phyloP scores from a whole-genome alignment of 495 filamentous ascomycete species.

The Mycothermus thermophilus region DNA sequence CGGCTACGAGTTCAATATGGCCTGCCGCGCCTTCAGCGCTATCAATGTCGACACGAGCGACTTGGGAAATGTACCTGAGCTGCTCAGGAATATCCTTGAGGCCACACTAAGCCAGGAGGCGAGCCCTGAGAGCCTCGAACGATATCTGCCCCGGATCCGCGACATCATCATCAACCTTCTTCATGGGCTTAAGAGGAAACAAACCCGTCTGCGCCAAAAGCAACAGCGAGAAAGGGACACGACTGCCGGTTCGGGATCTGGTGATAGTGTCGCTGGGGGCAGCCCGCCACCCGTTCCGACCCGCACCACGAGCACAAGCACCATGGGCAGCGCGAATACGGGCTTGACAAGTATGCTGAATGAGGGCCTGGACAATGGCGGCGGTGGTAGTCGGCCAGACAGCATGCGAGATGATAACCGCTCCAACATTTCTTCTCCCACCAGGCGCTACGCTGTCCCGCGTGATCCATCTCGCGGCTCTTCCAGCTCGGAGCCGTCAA shows the following conservation, averaged over 20 bases:
- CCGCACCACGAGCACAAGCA: conserved; percentile 56
- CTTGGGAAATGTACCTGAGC: conserved; percentile 86
- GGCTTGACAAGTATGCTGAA: conserved; percentile 55
- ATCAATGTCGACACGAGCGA: conserved; percentile 92
- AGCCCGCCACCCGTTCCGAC: conserved; percentile 13
- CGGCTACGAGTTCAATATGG: conserved; percentile 98
- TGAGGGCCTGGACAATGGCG: conserved; percentile 38
- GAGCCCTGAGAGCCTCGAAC: conserved; percentile 78
- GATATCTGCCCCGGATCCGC: conserved; percentile 79
- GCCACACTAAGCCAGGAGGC: conserved; percentile 95
- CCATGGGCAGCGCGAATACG: conserved; percentile 43
- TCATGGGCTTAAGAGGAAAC: conserved; percentile 91
- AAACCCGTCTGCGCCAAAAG: conserved; percentile 74
- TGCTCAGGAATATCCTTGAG: conserved; percentile 79
- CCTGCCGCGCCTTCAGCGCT: conserved; percentile 85
- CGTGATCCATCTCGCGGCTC: conserved; percentile 36
- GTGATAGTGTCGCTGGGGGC: conserved; percentile 2
- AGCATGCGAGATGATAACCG: conserved; percentile 15
- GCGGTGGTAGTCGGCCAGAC: conserved; percentile 18
- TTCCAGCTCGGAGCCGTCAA: conserved; percentile 38
- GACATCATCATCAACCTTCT: conserved; percentile 97
- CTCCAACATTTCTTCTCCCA: conserved; percentile 24
- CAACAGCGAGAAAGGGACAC: conserved; percentile 53
- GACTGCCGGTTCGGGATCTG: conserved; percentile 17
- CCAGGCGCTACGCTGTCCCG: conserved; percentile 22